Evolutionary conservation across 2,329 filamentous ascomycete species (phyloP).

Genomic region (Chaetomium globosum): DNA sequence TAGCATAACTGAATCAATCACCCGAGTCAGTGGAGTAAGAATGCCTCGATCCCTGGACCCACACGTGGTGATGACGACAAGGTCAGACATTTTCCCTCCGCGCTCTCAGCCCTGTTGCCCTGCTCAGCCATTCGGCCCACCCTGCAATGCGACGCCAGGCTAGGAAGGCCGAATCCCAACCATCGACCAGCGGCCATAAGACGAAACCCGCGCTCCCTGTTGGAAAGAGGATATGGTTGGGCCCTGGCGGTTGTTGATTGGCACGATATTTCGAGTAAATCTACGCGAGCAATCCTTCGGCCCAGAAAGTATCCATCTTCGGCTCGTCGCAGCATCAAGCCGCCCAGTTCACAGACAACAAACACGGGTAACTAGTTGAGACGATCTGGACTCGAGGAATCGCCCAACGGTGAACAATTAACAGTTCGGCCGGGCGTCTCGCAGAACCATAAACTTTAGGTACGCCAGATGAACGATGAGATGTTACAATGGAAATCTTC

Average conservation of each 20-base stretch:
- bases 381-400: neutral
- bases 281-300: neutral
- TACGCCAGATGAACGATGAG: slow-evolving; percentile 8
- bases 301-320: neutral
- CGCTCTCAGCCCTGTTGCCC: slow-evolving; percentile 7
- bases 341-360: neutral
- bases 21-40: neutral
- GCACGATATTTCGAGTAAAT: neutral
- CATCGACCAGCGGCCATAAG: slow-evolving; percentile 5
- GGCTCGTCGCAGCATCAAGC: neutral
- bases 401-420: neutral
- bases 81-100: neutral
- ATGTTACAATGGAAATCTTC: slow-evolving; percentile 14
- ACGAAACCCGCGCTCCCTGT: neutral
- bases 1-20: neutral
- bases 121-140: slow-evolving; percentile 4
- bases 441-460: neutral
- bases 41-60: neutral
- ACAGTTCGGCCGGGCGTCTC: neutral
- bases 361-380: neutral
- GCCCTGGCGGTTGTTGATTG: neutral
- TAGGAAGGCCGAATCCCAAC: neutral
- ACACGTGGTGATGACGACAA: slow-evolving; percentile 10
- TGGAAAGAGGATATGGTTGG: neutral
- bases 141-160: slow-evolving; percentile 7